Percentiles rank a stretch among this genome's conserved stretches.
Evolutionary conservation across 345 rosid species (phyloP).

Genomic region (Boechera stricta): DNA sequence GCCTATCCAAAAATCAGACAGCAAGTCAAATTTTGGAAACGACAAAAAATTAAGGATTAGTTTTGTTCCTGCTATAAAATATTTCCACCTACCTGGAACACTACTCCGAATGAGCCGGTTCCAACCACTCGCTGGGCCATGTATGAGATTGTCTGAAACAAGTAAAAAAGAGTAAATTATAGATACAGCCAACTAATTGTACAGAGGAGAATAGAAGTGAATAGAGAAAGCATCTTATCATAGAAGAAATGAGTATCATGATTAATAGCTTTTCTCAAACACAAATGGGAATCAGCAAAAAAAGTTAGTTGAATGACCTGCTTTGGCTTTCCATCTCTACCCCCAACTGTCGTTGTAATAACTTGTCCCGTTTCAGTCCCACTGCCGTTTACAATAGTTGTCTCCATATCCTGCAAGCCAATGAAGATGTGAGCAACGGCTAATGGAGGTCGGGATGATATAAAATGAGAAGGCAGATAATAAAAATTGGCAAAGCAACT

Average conservation of each 20-base stretch:
- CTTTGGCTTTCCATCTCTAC: conserved; percentile 88
- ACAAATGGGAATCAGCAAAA: conserved; percentile 22
- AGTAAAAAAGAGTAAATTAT: conserved; percentile 7
- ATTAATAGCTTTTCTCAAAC: conserved; percentile 7
- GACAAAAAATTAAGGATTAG: not conserved
- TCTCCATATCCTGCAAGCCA: conserved; percentile 64
- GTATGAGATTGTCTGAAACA: conserved; percentile 81
- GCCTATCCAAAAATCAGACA: conserved; percentile 60
- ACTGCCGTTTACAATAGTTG: conserved; percentile 68
- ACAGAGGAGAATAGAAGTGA: not conserved
- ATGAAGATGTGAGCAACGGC: conserved; percentile 4
- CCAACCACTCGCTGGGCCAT: conserved; percentile 96
- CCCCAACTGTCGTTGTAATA: conserved; percentile 80
- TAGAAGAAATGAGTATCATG: not conserved
- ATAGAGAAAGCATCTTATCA: conserved; percentile 1
- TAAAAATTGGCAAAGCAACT: conserved; percentile 4
- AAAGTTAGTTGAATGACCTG: conserved; percentile 60
- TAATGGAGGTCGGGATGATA: not conserved
- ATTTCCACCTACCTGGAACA: conserved; percentile 67
- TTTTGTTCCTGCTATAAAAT: conserved; percentile 10
- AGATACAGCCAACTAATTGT: conserved; percentile 4
- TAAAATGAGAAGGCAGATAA: conserved; percentile 5
- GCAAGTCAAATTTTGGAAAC: conserved; percentile 15
- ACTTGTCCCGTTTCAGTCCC: conserved; percentile 92
- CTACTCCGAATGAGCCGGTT: conserved; percentile 96